These are phyloP conservation scores for Leccinum sublutescens DNA, from an alignment of 768 basidiomycete genomes.

Conservation along the genomic window DNA sequence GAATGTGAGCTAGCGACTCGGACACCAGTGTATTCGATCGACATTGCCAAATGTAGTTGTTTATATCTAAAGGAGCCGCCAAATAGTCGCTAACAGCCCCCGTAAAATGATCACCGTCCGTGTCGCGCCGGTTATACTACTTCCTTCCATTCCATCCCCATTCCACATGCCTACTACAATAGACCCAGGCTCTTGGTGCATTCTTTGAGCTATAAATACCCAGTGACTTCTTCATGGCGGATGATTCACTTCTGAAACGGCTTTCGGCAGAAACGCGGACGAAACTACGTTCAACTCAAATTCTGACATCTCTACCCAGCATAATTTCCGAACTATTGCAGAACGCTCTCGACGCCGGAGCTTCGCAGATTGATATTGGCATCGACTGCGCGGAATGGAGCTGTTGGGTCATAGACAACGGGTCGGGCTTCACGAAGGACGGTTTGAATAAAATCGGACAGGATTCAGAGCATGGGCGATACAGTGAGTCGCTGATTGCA, in stretches of 20 bases:
- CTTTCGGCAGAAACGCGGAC: conserved; percentile 64
- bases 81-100: conserved; percentile 21
- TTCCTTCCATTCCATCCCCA: not conserved
- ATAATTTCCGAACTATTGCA: conserved; percentile 85
- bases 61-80: conserved; percentile 19
- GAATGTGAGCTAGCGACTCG: conserved; percentile 57
- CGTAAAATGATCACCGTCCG: not conserved
- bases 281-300: conserved; percentile 77
- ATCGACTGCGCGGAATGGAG: conserved; percentile 76
- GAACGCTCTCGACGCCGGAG: conserved; percentile 84
- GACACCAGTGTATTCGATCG: conserved; percentile 12
- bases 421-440: conserved; percentile 66
- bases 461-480: conserved; percentile 54
- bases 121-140: not conserved
- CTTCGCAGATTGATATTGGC: conserved; percentile 66
- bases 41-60: conserved; percentile 27
- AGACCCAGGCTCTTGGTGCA: not conserved
- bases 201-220: conserved; percentile 1
- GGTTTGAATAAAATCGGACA: conserved; percentile 55
- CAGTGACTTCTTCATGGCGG: conserved; percentile 14
- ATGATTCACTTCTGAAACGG: conserved; percentile 25
- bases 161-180: not conserved
- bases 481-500: conserved; percentile 50
- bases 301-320: conserved; percentile 78
- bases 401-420: conserved; percentile 86